A percentile compares a stretch with the other conserved stretches of the same genome.
Evolutionary conservation across 2,329 filamentous ascomycete genomes (phyloP).

Genomic region (Sporothrix phasma): DNA sequence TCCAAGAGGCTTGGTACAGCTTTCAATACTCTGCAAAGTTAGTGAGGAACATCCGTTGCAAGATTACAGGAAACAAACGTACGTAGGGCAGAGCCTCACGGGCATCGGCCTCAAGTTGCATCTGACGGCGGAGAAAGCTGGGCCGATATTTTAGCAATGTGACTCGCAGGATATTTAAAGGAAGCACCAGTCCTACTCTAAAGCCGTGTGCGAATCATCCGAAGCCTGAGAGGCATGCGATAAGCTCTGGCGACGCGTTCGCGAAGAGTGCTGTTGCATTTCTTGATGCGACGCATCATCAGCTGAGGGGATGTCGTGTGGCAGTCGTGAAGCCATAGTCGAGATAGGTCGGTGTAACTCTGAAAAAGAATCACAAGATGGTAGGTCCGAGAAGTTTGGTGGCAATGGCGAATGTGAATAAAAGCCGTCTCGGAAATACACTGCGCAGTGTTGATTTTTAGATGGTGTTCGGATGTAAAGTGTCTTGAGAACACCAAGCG

Average conservation of each 20-base stretch:
- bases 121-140: slow-evolving; percentile 84
- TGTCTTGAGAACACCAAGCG: background rate
- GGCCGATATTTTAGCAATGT: no score
- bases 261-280: slow-evolving; percentile 16
- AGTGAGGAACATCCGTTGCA: background rate
- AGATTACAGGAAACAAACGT: slow-evolving; percentile 26
- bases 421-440: background rate
- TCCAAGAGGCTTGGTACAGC: slow-evolving; percentile 84
- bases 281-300: slow-evolving; percentile 35
- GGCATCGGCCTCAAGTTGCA: slow-evolving; percentile 87
- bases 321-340: slow-evolving; percentile 9
- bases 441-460: no score
- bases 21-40: slow-evolving; percentile 67
- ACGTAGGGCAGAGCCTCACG: slow-evolving; percentile 92
- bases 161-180: no score
- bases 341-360: background rate
- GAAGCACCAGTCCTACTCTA: slow-evolving; percentile 44
- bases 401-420: background rate
- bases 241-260: slow-evolving; percentile 46
- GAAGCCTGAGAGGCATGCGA: slow-evolving; percentile 52
- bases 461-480: no score
- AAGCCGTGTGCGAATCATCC: slow-evolving; percentile 60
- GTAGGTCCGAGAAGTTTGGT: background rate
- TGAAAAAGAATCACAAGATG: background rate
- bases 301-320: slow-evolving; percentile 14